phyloP scores from a whole-genome alignment of 2,329 filamentous ascomycete species.

The Neocucurbitaria cava region DNA sequence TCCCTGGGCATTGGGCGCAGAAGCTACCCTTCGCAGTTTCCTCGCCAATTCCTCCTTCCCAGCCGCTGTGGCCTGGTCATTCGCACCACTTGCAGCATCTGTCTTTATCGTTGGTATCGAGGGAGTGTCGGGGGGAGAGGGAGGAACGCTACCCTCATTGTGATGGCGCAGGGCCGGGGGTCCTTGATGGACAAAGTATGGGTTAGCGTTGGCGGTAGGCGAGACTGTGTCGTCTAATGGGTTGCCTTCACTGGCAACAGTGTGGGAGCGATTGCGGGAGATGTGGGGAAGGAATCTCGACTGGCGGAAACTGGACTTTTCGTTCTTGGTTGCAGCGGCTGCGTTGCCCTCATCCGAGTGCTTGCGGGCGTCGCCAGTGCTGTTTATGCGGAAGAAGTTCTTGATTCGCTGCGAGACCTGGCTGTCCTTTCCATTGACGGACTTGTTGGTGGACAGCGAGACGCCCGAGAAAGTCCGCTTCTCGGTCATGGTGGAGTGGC shows the following conservation, averaged over 20 bases:
- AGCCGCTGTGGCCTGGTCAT: conserved; percentile 72
- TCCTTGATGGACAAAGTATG: conserved; percentile 96
- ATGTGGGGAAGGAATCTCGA: conserved; percentile 89
- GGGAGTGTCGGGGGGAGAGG: conserved; percentile 90
- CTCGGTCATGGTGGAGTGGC: conserved; percentile 49
- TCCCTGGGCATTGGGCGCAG: conserved; percentile 95
- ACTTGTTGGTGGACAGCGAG: conserved; percentile 55
- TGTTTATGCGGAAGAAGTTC: conserved; percentile 74
- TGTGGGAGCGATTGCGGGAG: conserved; percentile 85
- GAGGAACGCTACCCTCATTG: conserved; percentile 90
- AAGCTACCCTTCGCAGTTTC: conserved; percentile 91
- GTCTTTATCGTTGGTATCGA: conserved; percentile 67
- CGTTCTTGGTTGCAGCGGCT: conserved; percentile 58
- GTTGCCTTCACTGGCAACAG: conserved; percentile 91
- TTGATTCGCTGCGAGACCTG: conserved; percentile 70
- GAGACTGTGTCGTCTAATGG: conserved; percentile 86
- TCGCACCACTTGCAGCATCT: conserved; percentile 69
- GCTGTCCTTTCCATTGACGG: conserved; percentile 56
- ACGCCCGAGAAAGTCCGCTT: conserved; percentile 59
- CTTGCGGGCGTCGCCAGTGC: conserved; percentile 54
- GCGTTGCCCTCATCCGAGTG: conserved; percentile 47
- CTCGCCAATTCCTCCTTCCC: conserved; percentile 94
- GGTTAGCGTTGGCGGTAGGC: conserved; percentile 92
- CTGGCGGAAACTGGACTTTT: conserved; percentile 78
- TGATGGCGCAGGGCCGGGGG: conserved; percentile 92